Evolutionary conservation across 306 rosid genomes (phyloP).

Genomic region (Oemleria cerasiformis): DNA sequence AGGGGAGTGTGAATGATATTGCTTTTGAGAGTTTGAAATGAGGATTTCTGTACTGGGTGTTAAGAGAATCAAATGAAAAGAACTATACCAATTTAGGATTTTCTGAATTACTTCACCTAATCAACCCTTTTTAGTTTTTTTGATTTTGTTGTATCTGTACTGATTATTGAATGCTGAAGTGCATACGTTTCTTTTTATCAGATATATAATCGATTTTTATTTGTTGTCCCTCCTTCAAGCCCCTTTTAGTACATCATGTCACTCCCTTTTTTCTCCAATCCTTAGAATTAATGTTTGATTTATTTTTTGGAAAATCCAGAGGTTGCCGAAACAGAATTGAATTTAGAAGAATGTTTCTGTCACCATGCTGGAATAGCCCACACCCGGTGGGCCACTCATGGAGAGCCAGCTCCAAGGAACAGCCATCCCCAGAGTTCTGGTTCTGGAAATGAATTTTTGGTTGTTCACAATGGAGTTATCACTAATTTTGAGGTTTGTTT

Average conservation of each 20-base stretch:
- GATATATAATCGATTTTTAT: not conserved
- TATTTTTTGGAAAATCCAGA: constrained; percentile 40
- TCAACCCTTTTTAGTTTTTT: not conserved
- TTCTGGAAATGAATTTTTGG: constrained; percentile 75
- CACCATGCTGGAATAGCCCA: constrained; percentile 91
- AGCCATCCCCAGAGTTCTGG: constrained; percentile 94
- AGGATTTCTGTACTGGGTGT: not conserved
- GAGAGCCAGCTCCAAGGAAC: constrained; percentile 89
- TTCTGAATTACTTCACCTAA: not conserved
- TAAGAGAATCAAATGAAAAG: not conserved
- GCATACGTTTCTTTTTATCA: not conserved
- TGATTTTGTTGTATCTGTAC: not conserved
- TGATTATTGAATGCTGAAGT: no score
- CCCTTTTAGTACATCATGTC: not conserved
- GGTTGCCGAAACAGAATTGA: constrained; percentile 54
- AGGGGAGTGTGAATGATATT: not conserved
- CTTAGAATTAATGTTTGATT: not conserved
- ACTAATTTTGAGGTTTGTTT: constrained; percentile 81
- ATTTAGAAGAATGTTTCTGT: constrained; percentile 63
- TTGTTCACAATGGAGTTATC: constrained; percentile 89
- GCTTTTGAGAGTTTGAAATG: not conserved
- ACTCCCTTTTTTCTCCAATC: not conserved
- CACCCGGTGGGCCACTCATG: constrained; percentile 99
- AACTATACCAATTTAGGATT: not conserved
- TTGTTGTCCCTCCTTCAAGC: not conserved